A percentile compares a stretch with the other conserved stretches of the same genome.
Evolutionary conservation across 2,329 filamentous ascomycete genomes (phyloP).

Genomic region (Epicoccum nigrum): DNA sequence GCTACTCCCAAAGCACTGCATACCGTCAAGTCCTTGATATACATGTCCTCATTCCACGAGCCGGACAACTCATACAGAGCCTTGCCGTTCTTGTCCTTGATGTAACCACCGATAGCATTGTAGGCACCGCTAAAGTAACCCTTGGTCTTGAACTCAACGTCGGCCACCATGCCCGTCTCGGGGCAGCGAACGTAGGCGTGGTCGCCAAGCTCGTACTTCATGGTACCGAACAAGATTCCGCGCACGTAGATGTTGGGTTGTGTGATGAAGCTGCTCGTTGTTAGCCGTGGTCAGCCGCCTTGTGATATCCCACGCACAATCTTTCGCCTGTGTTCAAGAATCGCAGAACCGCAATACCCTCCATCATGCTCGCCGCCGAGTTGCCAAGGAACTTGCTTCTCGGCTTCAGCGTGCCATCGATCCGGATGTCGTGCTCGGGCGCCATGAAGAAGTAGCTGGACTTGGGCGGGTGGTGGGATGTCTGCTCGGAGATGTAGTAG

Average conservation of each 20-base stretch:
- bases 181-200: constrained; percentile 93
- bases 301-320: constrained; percentile 68
- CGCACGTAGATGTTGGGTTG: constrained; percentile 99
- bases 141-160: constrained; percentile 98
- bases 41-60: constrained; percentile 94
- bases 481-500: constrained; percentile 98
- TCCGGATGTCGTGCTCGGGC: constrained; percentile 89
- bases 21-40: constrained; percentile 80
- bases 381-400: constrained; percentile 95
- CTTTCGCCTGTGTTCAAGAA: constrained; percentile 84
- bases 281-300: constrained; percentile 14
- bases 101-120: constrained; percentile 90
- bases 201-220: constrained; percentile 99
- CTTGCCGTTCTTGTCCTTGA: constrained; percentile 87
- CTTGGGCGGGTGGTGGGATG: constrained; percentile 96
- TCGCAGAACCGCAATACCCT: constrained; percentile 86
- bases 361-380: constrained; percentile 97
- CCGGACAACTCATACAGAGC: constrained; percentile 87
- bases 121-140: constrained; percentile 97
- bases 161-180: constrained; percentile 82
- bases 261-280: constrained; percentile 74
- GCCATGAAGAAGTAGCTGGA: constrained; percentile 99
- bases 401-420: constrained; percentile 94
- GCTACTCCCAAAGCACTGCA: constrained; percentile 30
- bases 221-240: constrained; percentile 96